Conservation (phyloP, 1,284 basidiomycete species). For the Cutaneotrichosporon cutaneum region DNA sequence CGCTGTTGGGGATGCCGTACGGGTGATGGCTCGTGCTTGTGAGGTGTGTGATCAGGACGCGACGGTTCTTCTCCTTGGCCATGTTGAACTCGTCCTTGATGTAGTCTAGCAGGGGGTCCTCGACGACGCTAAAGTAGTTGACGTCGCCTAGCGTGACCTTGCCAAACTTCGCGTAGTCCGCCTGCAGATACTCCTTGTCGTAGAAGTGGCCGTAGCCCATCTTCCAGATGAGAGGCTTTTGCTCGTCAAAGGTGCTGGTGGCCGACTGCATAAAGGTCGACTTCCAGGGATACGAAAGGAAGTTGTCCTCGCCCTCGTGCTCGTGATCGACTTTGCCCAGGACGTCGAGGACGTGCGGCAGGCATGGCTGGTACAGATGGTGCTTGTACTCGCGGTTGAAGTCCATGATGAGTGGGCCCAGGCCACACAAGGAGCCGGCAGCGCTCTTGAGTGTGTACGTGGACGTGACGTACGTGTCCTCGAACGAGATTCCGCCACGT, state of each 20-base stretch:
- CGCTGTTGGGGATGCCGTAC: not conserved
- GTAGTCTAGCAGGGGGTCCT: constrained; percentile 14
- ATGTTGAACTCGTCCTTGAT: constrained; percentile 14
- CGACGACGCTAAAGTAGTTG: constrained; percentile 18
- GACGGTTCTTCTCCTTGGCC: constrained; percentile 6
- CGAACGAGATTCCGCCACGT: constrained; percentile 22
- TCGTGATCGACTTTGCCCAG: not conserved
- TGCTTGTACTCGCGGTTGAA: constrained; percentile 11
- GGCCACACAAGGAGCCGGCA: constrained; percentile 2
- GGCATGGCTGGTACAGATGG: constrained; percentile 15
- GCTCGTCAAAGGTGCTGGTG: constrained; percentile 3
- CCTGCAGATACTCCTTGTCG: constrained; percentile 9
- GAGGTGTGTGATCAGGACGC: constrained; percentile 13
- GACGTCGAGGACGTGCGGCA: constrained; percentile 13
- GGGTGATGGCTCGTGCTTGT: constrained; percentile 17
- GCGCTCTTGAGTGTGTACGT: constrained; percentile 11
- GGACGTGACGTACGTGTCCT: constrained; percentile 40
- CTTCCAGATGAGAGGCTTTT: not conserved
- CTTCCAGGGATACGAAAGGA: constrained; percentile 5
- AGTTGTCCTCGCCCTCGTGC: not conserved
- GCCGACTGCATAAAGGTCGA: constrained; percentile 7
- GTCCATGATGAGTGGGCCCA: constrained; percentile 1
- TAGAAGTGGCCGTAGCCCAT: constrained; percentile 1
- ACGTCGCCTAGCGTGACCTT: constrained; percentile 2
- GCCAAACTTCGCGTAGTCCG: constrained; percentile 6